Conservation (phyloP, 108 stramenopile species). For the Nitzschia putrida region DNA sequence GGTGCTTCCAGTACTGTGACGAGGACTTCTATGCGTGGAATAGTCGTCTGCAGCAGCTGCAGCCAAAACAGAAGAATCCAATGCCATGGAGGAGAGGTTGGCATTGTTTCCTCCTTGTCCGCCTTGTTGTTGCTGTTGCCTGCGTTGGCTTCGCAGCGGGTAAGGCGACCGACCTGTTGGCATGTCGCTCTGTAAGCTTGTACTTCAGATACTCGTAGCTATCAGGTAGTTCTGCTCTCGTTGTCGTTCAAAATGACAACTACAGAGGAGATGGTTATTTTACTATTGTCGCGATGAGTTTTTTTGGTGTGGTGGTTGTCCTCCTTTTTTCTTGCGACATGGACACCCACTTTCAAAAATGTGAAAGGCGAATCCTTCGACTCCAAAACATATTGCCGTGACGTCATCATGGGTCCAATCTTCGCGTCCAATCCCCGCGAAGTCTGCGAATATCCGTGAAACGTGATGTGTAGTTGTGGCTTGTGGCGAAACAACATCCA, state of each 20-base stretch:
- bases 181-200: not conserved
- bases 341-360: too few species aligned
- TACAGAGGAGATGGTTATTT: not conserved
- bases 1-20: constrained; percentile 6
- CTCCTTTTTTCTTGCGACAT: not conserved
- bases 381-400: too few species aligned
- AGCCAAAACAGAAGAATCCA: not conserved
- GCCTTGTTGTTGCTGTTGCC: constrained; percentile 15
- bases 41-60: not conserved
- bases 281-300: not conserved
- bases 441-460: too few species aligned
- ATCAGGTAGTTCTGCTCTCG: too few species aligned
- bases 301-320: not conserved
- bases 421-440: too few species aligned
- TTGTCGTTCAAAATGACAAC: too few species aligned
- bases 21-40: constrained; percentile 2
- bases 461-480: too few species aligned
- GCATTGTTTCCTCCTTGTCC: not conserved
- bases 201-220: too few species aligned
- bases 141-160: constrained; percentile 34
- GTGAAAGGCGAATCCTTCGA: too few species aligned
- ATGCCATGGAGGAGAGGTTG: not conserved
- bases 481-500: too few species aligned
- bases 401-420: too few species aligned
- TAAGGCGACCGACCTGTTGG: constrained; percentile 38